phyloP scores from a whole-genome alignment of 345 rosid genomes.

The Stellera chamaejasme region DNA sequence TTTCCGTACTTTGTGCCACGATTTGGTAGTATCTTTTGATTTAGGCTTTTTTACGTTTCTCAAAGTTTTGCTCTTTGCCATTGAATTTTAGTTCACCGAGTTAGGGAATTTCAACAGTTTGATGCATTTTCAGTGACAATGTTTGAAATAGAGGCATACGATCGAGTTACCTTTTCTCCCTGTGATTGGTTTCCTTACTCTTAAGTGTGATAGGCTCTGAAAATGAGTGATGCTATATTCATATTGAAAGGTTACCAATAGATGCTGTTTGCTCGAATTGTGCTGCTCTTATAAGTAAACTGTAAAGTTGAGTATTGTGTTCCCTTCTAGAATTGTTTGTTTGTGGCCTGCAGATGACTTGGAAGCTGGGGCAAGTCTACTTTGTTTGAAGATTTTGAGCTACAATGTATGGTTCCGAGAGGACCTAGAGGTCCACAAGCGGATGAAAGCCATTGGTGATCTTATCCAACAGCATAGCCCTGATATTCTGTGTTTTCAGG shows the following conservation, averaged over 20 bases:
- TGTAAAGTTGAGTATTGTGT: neutral
- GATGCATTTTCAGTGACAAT: no score
- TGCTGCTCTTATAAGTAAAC: neutral
- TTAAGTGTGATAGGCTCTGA: no score
- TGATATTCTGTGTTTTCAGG: constrained; percentile 90
- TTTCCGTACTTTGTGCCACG: constrained; percentile 2
- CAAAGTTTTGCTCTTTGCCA: neutral
- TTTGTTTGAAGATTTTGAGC: constrained; percentile 64
- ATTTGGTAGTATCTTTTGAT: neutral
- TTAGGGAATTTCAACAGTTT: neutral
- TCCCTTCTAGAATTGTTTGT: neutral
- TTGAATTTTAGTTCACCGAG: neutral
- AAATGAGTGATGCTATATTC: no score
- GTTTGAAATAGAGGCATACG: no score
- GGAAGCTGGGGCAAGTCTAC: constrained; percentile 20
- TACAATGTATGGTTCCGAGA: constrained; percentile 98
- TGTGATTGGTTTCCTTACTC: neutral
- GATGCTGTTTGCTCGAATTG: no score
- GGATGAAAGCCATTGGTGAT: constrained; percentile 84
- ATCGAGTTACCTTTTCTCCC: no score
- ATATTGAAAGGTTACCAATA: no score
- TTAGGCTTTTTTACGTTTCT: neutral
- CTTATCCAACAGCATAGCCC: constrained; percentile 77
- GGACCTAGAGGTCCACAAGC: constrained; percentile 63
- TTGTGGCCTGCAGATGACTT: constrained; percentile 24